Evolutionary conservation across 2,329 filamentous ascomycete genomes (phyloP).

Genomic region (Phialophora chinensis): DNA sequence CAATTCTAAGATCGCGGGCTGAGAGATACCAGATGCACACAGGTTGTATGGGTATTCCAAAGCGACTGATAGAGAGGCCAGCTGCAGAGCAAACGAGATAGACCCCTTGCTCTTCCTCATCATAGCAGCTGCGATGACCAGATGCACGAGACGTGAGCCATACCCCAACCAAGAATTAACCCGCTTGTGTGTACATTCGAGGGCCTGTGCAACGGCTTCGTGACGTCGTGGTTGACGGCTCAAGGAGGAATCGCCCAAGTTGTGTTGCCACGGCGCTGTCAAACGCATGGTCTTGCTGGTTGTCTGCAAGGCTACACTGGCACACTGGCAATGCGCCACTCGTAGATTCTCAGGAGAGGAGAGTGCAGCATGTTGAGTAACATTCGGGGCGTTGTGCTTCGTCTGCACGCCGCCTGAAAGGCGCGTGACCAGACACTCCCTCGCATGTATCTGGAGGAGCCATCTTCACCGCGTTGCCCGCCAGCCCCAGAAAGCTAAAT

Average conservation of each 20-base stretch:
- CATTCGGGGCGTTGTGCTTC: constrained; percentile 1
- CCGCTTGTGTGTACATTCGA: background rate
- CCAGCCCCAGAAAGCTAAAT: background rate
- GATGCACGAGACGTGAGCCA: background rate
- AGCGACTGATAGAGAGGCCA: no score
- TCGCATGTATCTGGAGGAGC: background rate
- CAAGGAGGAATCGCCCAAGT: background rate
- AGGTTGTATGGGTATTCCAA: background rate
- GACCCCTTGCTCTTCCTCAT: background rate
- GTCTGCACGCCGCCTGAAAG: background rate
- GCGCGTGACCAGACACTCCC: background rate
- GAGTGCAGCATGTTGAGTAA: constrained; percentile 2
- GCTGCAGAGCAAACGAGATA: background rate
- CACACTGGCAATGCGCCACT: background rate
- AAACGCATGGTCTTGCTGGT: constrained; percentile 4
- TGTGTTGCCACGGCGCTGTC: background rate
- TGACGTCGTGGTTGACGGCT: constrained; percentile 3
- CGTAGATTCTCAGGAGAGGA: background rate
- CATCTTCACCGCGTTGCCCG: background rate
- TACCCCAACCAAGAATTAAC: background rate
- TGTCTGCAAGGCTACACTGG: constrained; percentile 3
- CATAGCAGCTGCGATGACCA: background rate
- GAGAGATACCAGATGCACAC: background rate
- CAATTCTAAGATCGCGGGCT: constrained; percentile 6
- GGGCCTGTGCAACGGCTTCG: background rate